Evolutionary conservation across 495 filamentous ascomycete species (phyloP).

Genomic region (Podospora appendiculata): DNA sequence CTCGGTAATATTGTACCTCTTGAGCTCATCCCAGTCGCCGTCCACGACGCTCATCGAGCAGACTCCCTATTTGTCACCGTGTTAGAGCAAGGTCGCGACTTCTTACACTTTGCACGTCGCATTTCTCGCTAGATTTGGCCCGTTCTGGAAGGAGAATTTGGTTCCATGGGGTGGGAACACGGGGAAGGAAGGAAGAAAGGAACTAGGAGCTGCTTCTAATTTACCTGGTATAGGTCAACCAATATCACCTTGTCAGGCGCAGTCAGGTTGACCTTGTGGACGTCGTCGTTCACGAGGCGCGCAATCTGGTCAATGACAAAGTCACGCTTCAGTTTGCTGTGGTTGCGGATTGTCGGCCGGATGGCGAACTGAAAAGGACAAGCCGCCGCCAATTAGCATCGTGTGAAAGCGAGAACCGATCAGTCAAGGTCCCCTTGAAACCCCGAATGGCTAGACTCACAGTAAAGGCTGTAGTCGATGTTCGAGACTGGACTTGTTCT

Average conservation of each 20-base stretch:
- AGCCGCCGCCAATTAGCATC: neutral
- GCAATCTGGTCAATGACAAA: constrained; percentile 75
- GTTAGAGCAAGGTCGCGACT: neutral
- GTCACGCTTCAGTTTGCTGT: constrained; percentile 66
- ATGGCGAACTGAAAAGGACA: constrained; percentile 68
- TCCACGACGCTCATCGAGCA: constrained; percentile 43
- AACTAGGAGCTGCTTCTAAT: neutral
- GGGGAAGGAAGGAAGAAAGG: too few species aligned
- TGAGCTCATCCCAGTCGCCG: constrained; percentile 41
- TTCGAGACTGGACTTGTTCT: too few species aligned
- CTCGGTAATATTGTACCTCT: constrained; percentile 40
- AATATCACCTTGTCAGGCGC: constrained; percentile 78
- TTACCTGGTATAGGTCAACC: constrained; percentile 82
- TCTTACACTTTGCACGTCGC: neutral
- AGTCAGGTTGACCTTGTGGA: constrained; percentile 77
- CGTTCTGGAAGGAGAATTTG: neutral
- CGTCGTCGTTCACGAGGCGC: constrained; percentile 35
- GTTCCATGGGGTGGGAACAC: too few species aligned
- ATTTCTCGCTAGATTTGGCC: neutral
- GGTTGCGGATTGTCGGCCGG: constrained; percentile 72
- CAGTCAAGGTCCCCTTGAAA: neutral
- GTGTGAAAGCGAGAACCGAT: neutral
- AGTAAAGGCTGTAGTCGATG: constrained; percentile 1
- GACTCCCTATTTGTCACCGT: constrained; percentile 20
- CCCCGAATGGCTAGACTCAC: neutral